Evolutionary conservation across 805 yeast genomes (phyloP), one percentile per base, ranked within the genome.

Genomic region (Diddensiella caesifluorescens): DNA sequence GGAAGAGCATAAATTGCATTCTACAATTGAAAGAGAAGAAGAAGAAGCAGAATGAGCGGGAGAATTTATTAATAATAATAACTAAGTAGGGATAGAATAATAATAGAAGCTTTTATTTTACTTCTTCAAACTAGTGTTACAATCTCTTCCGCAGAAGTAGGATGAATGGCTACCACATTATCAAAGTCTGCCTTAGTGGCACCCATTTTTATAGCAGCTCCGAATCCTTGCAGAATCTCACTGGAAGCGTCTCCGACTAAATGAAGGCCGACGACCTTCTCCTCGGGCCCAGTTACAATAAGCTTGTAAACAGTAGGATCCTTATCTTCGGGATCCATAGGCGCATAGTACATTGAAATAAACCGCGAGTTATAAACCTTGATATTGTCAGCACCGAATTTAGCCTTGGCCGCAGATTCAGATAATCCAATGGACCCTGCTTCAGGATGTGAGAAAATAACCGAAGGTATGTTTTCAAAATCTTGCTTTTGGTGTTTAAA

Each of bases 141-240:
- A 38, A 92, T 67, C 69, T 92, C 99, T 70, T 92, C 99, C 31
- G 98, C 98, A 51, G 94, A 79, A 1, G 98, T 92, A 49, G 99
- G 99, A 63, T 92, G 99, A 60, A 92, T 92, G 27, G 99, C 99
- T 33, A 92, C 97, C 69, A 94, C 85, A 62, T 70, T 79, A 67
- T 92, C 99, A 52, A 92, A 92, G 63, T 92, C 97, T 35, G 77
- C 77, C 71, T 92, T 92, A 27, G 99, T 92, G 31, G 98, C 98
- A 25, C 99, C 99, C 98, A 92, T 92, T 69, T 89, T 89, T 50
- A 92, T 70, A 38, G 98, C 98, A 41, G 89, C 98, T 46, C 97
- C 98, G 58, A 92, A 92, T 28, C 98, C 99, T 72, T 92, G 99
- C 55, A 92, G 73, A 45, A 92, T 89, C 66, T 92, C 99, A 23